These are phyloP conservation scores for Paraphaeosphaeria minitans DNA, from an alignment of 2,329 filamentous ascomycete species.

Conservation along the genomic window DNA sequence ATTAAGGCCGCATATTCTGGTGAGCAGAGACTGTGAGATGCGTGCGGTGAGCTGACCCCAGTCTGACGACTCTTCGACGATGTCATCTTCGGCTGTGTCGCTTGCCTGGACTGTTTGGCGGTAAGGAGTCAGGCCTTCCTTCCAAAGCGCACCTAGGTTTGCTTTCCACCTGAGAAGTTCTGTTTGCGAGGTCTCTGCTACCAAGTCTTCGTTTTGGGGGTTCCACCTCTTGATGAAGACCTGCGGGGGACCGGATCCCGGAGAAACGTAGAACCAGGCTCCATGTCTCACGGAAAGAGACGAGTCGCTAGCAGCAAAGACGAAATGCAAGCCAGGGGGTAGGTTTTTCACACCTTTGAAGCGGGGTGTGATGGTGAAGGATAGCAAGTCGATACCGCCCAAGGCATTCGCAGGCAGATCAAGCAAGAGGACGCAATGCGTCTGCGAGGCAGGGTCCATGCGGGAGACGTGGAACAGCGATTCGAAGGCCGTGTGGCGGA, in stretches of 20 bases:
- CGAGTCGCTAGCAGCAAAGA: constrained; percentile 64
- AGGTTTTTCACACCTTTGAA: constrained; percentile 67
- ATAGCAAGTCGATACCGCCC: constrained; percentile 62
- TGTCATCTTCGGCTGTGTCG: constrained; percentile 36
- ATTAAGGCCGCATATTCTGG: constrained; percentile 56
- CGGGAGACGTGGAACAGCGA: constrained; percentile 39
- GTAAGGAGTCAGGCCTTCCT: constrained; percentile 56
- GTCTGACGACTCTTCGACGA: constrained; percentile 54
- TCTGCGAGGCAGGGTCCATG: constrained; percentile 43
- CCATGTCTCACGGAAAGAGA: constrained; percentile 66
- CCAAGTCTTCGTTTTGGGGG: constrained; percentile 51
- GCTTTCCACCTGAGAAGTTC: constrained; percentile 58
- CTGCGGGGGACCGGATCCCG: constrained; percentile 42
- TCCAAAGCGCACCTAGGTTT: constrained; percentile 62
- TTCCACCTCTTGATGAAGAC: constrained; percentile 65
- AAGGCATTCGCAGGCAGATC: constrained; percentile 53
- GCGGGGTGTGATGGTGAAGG: constrained; percentile 65
- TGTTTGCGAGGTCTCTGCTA: constrained; percentile 48
- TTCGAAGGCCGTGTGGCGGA: constrained; percentile 42
- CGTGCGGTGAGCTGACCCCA: constrained; percentile 60
- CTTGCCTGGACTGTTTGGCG: constrained; percentile 48
- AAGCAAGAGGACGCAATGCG: constrained; percentile 50
- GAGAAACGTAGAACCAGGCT: constrained; percentile 62
- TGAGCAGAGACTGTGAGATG: constrained; percentile 56
- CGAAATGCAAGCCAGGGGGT: constrained; percentile 63